phyloP scores from a whole-genome alignment of 352 stramenopile genomes.

The Halophytophthora batemanensis region DNA sequence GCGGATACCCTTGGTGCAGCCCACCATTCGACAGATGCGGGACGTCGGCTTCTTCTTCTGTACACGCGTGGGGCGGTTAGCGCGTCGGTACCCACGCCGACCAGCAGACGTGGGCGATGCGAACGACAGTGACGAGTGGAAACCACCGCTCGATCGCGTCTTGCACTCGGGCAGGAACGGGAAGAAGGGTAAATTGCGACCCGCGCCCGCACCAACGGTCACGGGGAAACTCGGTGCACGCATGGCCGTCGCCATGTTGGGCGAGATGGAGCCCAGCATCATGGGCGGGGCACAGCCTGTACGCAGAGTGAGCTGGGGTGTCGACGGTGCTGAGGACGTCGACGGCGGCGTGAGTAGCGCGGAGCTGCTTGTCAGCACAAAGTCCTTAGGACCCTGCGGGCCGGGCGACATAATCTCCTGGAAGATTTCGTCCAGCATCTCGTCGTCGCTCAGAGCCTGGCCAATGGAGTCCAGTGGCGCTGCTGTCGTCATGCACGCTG shows the following conservation, averaged over 20 bases:
- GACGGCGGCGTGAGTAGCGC: conserved; percentile 12
- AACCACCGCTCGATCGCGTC: conserved; percentile 13
- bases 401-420: conserved; percentile 30
- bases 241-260: conserved; percentile 23
- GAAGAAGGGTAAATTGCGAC: conserved; percentile 21
- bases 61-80: conserved; percentile 14
- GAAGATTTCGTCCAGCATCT: conserved; percentile 45
- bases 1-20: conserved; percentile 80
- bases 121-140: conserved; percentile 27
- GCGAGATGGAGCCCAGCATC: conserved; percentile 25
- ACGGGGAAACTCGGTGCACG: conserved; percentile 20
- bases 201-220: conserved; percentile 3
- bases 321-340: conserved; percentile 23
- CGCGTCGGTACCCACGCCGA: conserved; percentile 19
- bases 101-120: conserved; percentile 17
- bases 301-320: conserved; percentile 24
- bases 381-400: conserved; percentile 19
- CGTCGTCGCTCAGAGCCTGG: conserved; percentile 34
- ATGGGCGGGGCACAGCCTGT: conserved; percentile 21
- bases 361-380: conserved; percentile 13
- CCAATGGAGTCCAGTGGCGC: too few relatives aligned
- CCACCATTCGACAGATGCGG: conserved; percentile 71
- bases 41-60: conserved; percentile 60
- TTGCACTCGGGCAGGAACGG: conserved; percentile 23
- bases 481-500: too few relatives aligned